Base-by-base conservation (phyloP, 2,329 filamentous ascomycete species). In the Byssochlamys sp. region DNA sequence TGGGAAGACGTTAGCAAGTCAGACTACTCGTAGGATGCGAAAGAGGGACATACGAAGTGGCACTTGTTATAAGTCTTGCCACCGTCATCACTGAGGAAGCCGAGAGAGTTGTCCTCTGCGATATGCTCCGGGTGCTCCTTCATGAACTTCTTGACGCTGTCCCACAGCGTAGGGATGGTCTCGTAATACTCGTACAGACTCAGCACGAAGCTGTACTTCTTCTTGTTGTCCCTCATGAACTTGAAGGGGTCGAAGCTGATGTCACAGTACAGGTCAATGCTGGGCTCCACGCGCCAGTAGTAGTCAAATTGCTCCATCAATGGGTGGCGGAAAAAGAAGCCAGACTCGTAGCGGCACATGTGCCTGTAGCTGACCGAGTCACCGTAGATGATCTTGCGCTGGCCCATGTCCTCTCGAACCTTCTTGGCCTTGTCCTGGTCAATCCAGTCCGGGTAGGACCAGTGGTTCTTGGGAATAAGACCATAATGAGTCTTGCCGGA, bases 211-310 rank as follows among this genome's bases (percentile, higher is more conserved):
- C 89, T 92, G 83, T 99, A 99, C 78, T 96, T 97, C 80, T 97
- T 99, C 74, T 89, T 87, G 76, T 95, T 86, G 71, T 97, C 91
- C 66, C 88, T 86, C 91, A 99, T 96, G 79, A 85, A 91, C 63
- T 90, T 90, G 86, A 99, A 99, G 6, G 94, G 89, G 70, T 99
- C 94, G 75, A 95, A 95, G 75, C 90, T 83, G 69, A 99, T 83
- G 71, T 99, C 94, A 77, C 94, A 99, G 82, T 85, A 96, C 61
- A 99, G 87, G 79, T 97, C 89, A 71, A 99, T 86, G 75, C 89
- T 94, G 66, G 94, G 94, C 81, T 99, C 94, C 12, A 99, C 94
- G 65, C 95, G 90, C 94, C 94, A 99, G 83, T 99, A 99, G 84
- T 90, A 99, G 71, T 99, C 94, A 76, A 95, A 99, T 73, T 97